A percentile compares a stretch with the other conserved stretches of the same genome.
phyloP scores from a whole-genome alignment of 176 grass and related monocot species.

The Oryza rufipogon region DNA sequence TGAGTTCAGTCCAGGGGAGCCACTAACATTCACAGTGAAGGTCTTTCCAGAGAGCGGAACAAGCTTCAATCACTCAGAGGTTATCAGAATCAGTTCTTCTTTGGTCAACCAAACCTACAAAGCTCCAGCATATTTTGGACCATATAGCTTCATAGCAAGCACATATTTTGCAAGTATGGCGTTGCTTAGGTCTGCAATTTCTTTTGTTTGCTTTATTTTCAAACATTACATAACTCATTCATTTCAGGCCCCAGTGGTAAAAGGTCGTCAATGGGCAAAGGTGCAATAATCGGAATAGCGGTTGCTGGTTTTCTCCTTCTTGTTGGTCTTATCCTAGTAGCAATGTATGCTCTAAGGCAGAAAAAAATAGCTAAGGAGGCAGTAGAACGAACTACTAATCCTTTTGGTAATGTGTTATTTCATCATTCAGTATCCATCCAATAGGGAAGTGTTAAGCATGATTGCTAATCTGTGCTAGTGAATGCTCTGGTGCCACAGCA shows the following conservation, averaged over 20 bases:
- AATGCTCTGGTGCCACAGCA: constrained; percentile 48
- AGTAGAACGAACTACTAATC: constrained; percentile 50
- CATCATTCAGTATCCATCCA: constrained; percentile 1
- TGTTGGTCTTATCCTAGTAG: constrained; percentile 35
- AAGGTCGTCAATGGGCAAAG: constrained; percentile 34
- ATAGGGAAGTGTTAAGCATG: constrained; percentile 12
- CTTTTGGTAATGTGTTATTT: constrained; percentile 52
- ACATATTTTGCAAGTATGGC: constrained; percentile 53
- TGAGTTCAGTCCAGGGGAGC: constrained; percentile 33
- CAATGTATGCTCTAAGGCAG: constrained; percentile 52
- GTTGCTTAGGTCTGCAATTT: not conserved
- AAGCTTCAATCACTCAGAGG: constrained; percentile 49
- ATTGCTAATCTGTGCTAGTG: constrained; percentile 19
- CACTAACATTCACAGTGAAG: constrained; percentile 46
- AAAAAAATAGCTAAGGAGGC: constrained; percentile 53
- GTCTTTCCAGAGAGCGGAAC: constrained; percentile 50
- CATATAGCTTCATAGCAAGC: constrained; percentile 55
- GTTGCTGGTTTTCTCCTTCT: constrained; percentile 33
- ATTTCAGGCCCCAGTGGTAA: constrained; percentile 37
- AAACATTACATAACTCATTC: constrained; percentile 5
- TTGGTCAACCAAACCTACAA: constrained; percentile 53
- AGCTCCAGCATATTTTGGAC: constrained; percentile 50
- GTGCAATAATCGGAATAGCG: constrained; percentile 51
- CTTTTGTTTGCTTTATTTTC: not conserved
- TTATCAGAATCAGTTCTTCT: constrained; percentile 47